Conservation (phyloP, 176 grass and related monocot species). For the Oryza glaberrima region DNA sequence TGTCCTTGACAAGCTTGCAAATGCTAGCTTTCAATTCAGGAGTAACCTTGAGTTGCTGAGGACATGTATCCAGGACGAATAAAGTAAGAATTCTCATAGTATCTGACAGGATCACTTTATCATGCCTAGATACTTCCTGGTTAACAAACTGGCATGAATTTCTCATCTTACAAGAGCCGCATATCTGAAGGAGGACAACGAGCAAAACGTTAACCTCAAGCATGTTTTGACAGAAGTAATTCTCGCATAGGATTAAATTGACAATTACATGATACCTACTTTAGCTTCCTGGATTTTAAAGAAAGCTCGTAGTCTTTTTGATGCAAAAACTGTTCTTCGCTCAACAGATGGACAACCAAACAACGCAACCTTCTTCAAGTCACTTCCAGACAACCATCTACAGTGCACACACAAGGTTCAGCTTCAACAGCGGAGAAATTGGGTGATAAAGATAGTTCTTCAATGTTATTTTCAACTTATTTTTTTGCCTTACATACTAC, state of each 20-base stretch:
- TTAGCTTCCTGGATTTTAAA: constrained; percentile 81
- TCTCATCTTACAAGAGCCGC: constrained; percentile 66
- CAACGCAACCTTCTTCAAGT: constrained; percentile 71
- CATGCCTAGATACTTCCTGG: constrained; percentile 55
- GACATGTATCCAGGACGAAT: constrained; percentile 59
- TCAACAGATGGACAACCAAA: constrained; percentile 72
- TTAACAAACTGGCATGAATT: constrained; percentile 68
- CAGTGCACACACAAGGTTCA: constrained; percentile 17
- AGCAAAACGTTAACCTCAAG: constrained; percentile 1
- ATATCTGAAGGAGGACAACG: constrained; percentile 48
- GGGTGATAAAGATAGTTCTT: background rate
- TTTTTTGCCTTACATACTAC: background rate
- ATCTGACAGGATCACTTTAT: constrained; percentile 74
- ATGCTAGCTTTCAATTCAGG: constrained; percentile 59
- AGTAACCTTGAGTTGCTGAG: constrained; percentile 40
- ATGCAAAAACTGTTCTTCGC: constrained; percentile 71
- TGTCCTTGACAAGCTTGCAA: constrained; percentile 72
- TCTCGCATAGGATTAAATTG: constrained; percentile 8
- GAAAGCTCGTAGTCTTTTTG: constrained; percentile 71
- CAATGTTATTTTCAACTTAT: background rate
- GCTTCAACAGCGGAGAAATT: constrained; percentile 12
- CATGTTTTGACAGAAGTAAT: background rate
- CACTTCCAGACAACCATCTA: constrained; percentile 78
- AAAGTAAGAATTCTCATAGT: constrained; percentile 64
- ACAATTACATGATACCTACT: constrained; percentile 41